Base-by-base conservation (phyloP, 495 filamentous ascomycete species). In the Recurvomyces mirabilis region DNA sequence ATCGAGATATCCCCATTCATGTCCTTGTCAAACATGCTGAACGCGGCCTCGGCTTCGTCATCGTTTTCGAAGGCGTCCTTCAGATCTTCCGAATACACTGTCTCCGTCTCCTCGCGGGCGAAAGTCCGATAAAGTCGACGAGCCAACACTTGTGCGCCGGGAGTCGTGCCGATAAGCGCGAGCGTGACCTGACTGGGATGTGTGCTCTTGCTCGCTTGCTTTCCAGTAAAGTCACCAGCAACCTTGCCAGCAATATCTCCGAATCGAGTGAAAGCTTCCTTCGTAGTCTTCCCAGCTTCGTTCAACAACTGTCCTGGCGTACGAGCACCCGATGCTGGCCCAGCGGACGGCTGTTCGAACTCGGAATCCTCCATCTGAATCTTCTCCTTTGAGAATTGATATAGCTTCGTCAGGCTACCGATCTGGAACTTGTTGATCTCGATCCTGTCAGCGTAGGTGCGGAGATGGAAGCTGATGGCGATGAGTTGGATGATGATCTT, bases 1-100 rank as follows among this genome's bases (percentile, higher is more conserved):
- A 94, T 93, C 5, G 84, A 91, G 32, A 96, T 91, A 59, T 95
- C 88, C 13, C 91, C 91, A 50, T 96, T 96, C 65, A 98, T 74
- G 55, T 98, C 91, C 49, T 88, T 88, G 63, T 98, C 89, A 43
- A 95, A 95, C 72, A 94, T 87, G 41, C 69, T 67, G 49, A 98
- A 98, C 11, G 88, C 87, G 1, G 85, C 82, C 41, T 95, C 86
- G 1, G 87, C 86, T 54, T 95, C 88, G 17, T 94, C 88, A 42
- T 77, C 68, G 29, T 77, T 82, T n/a, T 81, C 73, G 52, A 94
- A 95, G 1, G 84, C 89, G 21, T 72, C 69, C 49, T 76, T 79
- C 23, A 96, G 56, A 50, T 95, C 87, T 26, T 83, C 81, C 1
- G 78, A 71, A 3, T 73, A 68, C 13, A 96, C 77, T 0, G 79